A percentile compares a stretch with the other conserved stretches of the same genome.
These are phyloP conservation scores for Brassica napus DNA, from an alignment of 345 rosid genomes.

Conservation along the genomic window Da-Ae NC_063449.1:46741001-46741500, in stretches of 20 bases:
- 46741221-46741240: conserved; percentile 31
- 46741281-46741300: conserved; percentile 61
- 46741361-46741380: conserved; percentile 40
- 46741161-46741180: conserved; percentile 25
- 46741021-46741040: conserved; percentile 56
- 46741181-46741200: conserved; percentile 39
- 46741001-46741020: conserved; percentile 44
- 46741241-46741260: conserved; percentile 34
- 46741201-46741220: conserved; percentile 33
- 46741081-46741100: not conserved
- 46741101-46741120: not conserved
- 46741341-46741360: conserved; percentile 48
- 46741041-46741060: not conserved
- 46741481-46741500: conserved; percentile 50
- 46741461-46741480: conserved; percentile 37
- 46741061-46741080: not conserved
- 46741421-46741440: conserved; percentile 7
- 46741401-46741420: conserved; percentile 3
- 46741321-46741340: conserved; percentile 52
- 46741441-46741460: conserved; percentile 3
- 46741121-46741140: too few species aligned
- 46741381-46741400: conserved; percentile 55
- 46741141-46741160: conserved; percentile 44
- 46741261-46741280: conserved; percentile 50
- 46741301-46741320: conserved; percentile 56